Percentiles rank a stretch among this genome's conserved stretches.
Conservation (phyloP, 345 rosid species). For the Clausena lansium region DNA sequence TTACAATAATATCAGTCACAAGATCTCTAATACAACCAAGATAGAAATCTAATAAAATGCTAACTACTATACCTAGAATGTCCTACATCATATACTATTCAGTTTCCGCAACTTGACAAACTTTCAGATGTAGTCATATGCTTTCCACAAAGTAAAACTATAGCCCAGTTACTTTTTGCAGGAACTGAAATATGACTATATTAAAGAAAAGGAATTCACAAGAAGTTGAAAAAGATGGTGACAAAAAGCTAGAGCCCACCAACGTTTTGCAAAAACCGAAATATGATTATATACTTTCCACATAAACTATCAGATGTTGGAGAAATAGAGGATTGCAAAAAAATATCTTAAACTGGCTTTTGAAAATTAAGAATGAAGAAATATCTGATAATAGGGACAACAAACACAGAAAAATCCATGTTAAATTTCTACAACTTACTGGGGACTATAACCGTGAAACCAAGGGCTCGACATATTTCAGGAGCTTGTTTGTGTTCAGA, state of each 20-base stretch:
- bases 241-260: neutral
- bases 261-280: neutral
- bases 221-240: too few species aligned
- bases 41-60: too few species aligned
- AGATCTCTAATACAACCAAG: too few species aligned
- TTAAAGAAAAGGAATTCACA: too few species aligned
- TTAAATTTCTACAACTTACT: conserved; percentile 23
- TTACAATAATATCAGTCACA: too few species aligned
- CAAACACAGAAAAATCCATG: neutral
- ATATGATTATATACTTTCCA: neutral
- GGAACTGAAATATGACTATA: neutral
- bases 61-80: too few species aligned
- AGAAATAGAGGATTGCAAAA: neutral
- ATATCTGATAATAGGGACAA: too few species aligned
- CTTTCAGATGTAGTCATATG: too few species aligned
- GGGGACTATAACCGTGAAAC: conserved; percentile 23
- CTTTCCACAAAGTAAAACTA: neutral
- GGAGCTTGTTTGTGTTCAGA: conserved; percentile 28
- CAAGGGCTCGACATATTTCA: conserved; percentile 29
- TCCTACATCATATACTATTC: neutral
- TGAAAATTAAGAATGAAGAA: neutral
- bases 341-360: neutral
- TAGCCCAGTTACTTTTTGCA: neutral
- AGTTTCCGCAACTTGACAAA: neutral
- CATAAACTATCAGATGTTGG: neutral